These are phyloP conservation scores for Grosmannia clavigera DNA, from an alignment of 2,329 filamentous ascomycete species.

Conservation along the genomic window DNA sequence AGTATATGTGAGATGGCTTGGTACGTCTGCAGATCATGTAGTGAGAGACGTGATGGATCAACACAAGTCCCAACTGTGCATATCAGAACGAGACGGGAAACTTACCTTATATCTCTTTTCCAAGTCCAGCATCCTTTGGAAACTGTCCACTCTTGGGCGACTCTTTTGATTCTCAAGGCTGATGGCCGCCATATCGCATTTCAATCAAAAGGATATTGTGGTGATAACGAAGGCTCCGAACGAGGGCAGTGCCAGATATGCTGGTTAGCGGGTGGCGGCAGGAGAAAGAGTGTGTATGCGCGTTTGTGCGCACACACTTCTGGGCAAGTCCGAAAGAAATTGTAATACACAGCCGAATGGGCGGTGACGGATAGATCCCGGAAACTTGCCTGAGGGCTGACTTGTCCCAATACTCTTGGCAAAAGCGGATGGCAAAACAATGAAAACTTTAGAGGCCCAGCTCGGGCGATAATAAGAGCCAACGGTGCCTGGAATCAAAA, in stretches of 20 bases:
- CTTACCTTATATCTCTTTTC: constrained; percentile 47
- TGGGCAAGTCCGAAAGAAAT: too few species aligned
- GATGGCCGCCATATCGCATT: constrained; percentile 6
- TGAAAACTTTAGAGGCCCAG: too few species aligned
- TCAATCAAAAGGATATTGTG: not conserved
- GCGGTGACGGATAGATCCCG: too few species aligned
- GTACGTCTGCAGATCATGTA: constrained; percentile 4
- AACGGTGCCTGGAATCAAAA: too few species aligned
- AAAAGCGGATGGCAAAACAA: too few species aligned
- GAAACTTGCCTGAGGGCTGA: too few species aligned
- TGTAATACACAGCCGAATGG: too few species aligned
- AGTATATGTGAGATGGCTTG: constrained; percentile 9
- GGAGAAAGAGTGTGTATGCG: too few species aligned
- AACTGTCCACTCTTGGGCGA: constrained; percentile 29
- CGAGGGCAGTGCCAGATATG: not conserved
- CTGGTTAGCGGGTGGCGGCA: too few species aligned
- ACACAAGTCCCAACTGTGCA: not conserved
- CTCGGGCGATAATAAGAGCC: too few species aligned
- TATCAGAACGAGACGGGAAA: not conserved
- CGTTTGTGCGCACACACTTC: too few species aligned
- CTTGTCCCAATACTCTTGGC: too few species aligned
- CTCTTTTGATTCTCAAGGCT: constrained; percentile 1
- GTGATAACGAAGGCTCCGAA: not conserved
- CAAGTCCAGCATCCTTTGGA: constrained; percentile 47
- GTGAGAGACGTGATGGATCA: not conserved